Evolutionary conservation across 805 yeast species (phyloP).

Genomic region (Dipodascopsis uninucleata): DNA sequence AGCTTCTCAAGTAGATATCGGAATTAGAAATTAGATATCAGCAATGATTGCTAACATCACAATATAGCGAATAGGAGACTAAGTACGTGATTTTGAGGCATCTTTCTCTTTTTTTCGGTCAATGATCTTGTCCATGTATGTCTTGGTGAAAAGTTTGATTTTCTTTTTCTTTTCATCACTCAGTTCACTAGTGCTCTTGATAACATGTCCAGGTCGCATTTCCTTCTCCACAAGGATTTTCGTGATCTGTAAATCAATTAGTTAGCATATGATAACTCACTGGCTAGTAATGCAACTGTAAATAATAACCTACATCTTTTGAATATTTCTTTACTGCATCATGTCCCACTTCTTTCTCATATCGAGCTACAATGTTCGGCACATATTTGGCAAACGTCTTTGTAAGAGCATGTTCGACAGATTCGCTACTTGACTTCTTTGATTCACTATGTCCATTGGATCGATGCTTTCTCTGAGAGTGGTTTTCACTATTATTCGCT

Average conservation of each 20-base stretch:
- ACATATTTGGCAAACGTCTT: constrained; percentile 61
- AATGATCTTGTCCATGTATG: constrained; percentile 63
- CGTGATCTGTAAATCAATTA: constrained; percentile 44
- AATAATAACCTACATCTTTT: constrained; percentile 44
- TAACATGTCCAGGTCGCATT: constrained; percentile 37
- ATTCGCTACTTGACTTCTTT: not conserved
- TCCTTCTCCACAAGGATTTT: constrained; percentile 68
- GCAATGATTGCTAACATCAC: no score
- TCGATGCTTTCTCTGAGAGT: constrained; percentile 8
- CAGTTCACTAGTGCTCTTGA: constrained; percentile 50
- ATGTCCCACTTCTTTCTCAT: constrained; percentile 57
- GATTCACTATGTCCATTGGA: constrained; percentile 2
- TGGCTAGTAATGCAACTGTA: not conserved
- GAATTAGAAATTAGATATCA: no score
- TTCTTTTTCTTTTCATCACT: constrained; percentile 64
- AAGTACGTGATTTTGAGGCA: no score
- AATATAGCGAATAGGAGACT: no score
- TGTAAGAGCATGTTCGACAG: constrained; percentile 13
- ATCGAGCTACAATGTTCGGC: constrained; percentile 71
- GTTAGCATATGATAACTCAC: not conserved
- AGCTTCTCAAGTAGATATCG: no score
- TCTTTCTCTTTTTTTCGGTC: constrained; percentile 35
- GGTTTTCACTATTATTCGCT: constrained; percentile 4
- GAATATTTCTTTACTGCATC: constrained; percentile 75
- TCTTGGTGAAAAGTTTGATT: constrained; percentile 57